These are phyloP conservation scores for Lactarius psammicola DNA, from an alignment of 768 basidiomycete genomes.

Conservation along the genomic window DNA sequence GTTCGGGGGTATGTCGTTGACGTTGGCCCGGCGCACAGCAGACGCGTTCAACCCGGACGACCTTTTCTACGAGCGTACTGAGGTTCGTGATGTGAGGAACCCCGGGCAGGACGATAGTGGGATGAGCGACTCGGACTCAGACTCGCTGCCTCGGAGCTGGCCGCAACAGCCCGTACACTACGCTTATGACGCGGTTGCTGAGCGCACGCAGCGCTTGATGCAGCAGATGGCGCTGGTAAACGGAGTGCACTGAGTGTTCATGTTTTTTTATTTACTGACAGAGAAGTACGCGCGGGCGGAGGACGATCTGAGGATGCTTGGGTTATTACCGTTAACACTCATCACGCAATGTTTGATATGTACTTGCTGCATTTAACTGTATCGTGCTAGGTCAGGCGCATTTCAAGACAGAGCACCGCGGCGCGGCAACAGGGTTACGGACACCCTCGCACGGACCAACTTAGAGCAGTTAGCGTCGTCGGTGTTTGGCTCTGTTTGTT, in stretches of 20 bases:
- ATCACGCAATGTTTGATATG: constrained; percentile 27
- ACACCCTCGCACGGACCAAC: not conserved
- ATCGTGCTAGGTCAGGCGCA: too few relatives aligned
- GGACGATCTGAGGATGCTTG: constrained; percentile 10
- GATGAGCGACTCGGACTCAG: constrained; percentile 47
- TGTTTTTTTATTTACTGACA: not conserved
- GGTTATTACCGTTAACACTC: constrained; percentile 15
- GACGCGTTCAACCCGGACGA: constrained; percentile 57
- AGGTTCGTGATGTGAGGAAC: constrained; percentile 34
- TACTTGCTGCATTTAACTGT: constrained; percentile 23
- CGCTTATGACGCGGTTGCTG: constrained; percentile 92
- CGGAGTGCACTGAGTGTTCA: constrained; percentile 32
- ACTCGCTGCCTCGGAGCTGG: constrained; percentile 42
- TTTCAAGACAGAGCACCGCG: too few relatives aligned
- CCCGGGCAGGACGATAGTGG: constrained; percentile 33
- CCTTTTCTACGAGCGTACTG: constrained; percentile 47
- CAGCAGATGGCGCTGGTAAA: constrained; percentile 34
- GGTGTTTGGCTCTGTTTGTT: constrained; percentile 23
- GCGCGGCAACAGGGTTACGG: not conserved
- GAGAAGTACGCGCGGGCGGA: not conserved
- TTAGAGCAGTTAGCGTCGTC: not conserved
- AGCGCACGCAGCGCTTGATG: constrained; percentile 64
- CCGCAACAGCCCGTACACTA: constrained; percentile 58
- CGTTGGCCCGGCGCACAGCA: constrained; percentile 25
- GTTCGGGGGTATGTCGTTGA: constrained; percentile 3